Evolutionary conservation across 140 eudicot genomes (phyloP).

Genomic region (Cichorium intybus): DNA sequence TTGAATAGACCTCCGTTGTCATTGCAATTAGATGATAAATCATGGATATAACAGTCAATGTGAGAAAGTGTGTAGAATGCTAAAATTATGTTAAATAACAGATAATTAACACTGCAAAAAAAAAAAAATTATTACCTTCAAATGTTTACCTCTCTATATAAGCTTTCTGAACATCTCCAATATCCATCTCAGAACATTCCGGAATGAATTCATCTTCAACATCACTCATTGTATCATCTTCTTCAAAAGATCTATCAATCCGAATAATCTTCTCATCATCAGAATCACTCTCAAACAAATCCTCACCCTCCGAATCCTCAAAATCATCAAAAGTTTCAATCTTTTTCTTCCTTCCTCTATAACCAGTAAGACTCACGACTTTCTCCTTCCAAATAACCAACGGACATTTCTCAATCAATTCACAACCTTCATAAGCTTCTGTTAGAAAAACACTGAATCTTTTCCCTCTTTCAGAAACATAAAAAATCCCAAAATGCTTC

Average conservation of each 20-base stretch:
- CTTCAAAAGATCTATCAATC: constrained; percentile 2
- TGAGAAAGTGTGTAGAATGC: too few relatives aligned
- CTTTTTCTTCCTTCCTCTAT: constrained; percentile 50
- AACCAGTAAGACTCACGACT: neutral
- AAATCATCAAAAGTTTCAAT: constrained; percentile 53
- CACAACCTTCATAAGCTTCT: constrained; percentile 85
- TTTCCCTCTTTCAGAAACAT: constrained; percentile 95
- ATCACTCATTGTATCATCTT: constrained; percentile 33
- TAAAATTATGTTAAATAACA: neutral
- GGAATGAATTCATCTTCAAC: constrained; percentile 39
- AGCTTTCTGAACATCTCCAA: constrained; percentile 54
- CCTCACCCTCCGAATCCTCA: constrained; percentile 40
- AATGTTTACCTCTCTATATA: constrained; percentile 40
- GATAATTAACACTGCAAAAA: neutral
- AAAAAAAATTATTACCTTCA: constrained; percentile 16
- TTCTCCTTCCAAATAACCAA: constrained; percentile 62
- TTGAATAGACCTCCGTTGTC: too few relatives aligned
- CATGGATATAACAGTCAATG: too few relatives aligned
- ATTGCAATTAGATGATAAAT: too few relatives aligned
- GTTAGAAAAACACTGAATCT: constrained; percentile 83
- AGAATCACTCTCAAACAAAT: constrained; percentile 57
- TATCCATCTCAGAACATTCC: constrained; percentile 69
- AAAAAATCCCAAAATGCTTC: constrained; percentile 92
- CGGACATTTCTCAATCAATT: constrained; percentile 76
- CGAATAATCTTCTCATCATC: constrained; percentile 48